Evolutionary conservation across 1,284 basidiomycete species (phyloP), one percentile per base, ranked within the genome.

Genomic region (Austropuccinia psidii): DNA sequence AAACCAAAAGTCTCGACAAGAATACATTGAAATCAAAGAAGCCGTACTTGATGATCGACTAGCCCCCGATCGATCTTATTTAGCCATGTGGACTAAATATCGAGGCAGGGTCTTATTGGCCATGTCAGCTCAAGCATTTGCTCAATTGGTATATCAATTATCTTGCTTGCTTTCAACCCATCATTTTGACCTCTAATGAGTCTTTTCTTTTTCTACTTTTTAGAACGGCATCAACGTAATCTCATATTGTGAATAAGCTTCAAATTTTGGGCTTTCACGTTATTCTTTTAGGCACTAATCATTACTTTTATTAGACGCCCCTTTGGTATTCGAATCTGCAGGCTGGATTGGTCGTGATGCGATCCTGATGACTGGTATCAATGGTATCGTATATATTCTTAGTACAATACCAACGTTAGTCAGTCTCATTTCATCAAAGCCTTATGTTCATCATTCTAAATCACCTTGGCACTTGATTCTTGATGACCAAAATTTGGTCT

Each of bases 321-420:
- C 78, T 1, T 72, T 80, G 6, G 78, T 82, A 62, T 77, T 79
- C 69, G 79, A 79, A 57, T 83, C 92, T 84, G 94, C 94, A 54
- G 95, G 95, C 52, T 98, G 95, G 94, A 86, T 96, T 74, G 95
- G 95, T n/a, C 86, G 94, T 64, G 88, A 97, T 78, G 95, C 95
- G 4, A 88, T 98, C 76, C 85, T 98, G 24, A 98, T 98, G 95
- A 93, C 94, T 1, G 95, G 94, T 7, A 91, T 96, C 80, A 96
- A 97, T 79, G 87, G 89, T 8, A 83, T 93, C 13, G 75, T 75
- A 39, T 75, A 75, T n/a, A 45, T 73, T 17, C 37, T 64, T 29
- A 66, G 62, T 24, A 64, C 57, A 11, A 65, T 62, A 41, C 61
- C 74, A 33, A 77, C 77, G 70, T 73, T 29, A 24, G 60, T 55